A percentile compares a stretch with the other conserved stretches of the same genome.
Evolutionary conservation across 164 flowering plant genomes (phyloP).

Genomic region (Magnolia changhungtana): DNA sequence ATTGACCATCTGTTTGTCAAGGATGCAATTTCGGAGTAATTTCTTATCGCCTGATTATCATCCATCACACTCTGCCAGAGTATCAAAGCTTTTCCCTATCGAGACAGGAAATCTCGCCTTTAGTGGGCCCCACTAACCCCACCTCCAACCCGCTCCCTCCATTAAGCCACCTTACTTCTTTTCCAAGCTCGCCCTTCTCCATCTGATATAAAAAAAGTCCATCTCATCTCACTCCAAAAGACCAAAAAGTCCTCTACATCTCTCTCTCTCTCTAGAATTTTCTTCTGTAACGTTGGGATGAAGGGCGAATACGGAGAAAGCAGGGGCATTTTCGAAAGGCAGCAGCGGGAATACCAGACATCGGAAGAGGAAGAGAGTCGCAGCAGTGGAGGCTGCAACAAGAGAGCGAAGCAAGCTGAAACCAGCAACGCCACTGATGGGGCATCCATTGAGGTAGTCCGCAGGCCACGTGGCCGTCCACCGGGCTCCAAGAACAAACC

Average conservation of each 20-base stretch:
- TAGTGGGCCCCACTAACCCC: background rate
- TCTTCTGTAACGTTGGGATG: constrained; percentile 26
- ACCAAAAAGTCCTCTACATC: constrained; percentile 1
- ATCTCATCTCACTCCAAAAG: background rate
- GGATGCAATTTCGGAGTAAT: no score
- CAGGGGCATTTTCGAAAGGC: constrained; percentile 1
- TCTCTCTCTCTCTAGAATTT: background rate
- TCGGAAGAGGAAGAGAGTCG: constrained; percentile 43
- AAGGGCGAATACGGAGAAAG: constrained; percentile 31
- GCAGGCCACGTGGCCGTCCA: constrained; percentile 68
- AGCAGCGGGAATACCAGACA: constrained; percentile 26
- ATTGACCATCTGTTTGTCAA: no score
- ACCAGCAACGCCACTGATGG: constrained; percentile 32
- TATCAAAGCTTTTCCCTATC: no score
- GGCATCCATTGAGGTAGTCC: constrained; percentile 48
- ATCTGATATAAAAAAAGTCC: background rate
- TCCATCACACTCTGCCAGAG: no score
- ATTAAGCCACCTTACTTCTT: background rate
- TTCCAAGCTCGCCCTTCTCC: background rate
- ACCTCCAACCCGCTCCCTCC: background rate
- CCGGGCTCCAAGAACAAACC: constrained; percentile 80
- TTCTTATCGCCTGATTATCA: no score
- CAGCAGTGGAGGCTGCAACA: constrained; percentile 22
- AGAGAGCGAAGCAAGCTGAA: constrained; percentile 9
- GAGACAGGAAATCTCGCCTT: background rate